Evolutionary conservation across 2,329 filamentous ascomycete species (phyloP), one percentile per base, ranked within the genome.

Genomic region (Zelopaecilomyces penicillatus): DNA sequence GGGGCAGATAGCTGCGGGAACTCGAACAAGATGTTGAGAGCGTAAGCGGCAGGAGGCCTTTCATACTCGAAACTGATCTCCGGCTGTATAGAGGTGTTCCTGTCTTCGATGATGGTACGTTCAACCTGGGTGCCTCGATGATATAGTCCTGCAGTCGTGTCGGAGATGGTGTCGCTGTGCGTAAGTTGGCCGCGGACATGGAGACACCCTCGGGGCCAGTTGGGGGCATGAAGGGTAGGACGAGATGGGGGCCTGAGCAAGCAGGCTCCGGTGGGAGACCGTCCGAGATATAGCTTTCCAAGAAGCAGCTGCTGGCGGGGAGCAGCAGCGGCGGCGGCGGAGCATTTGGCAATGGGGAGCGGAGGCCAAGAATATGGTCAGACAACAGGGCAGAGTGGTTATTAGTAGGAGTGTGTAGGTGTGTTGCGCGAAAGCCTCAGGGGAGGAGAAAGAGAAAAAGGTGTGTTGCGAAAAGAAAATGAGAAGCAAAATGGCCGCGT

Each of bases 11-110:
- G 38, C 38, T 55, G 5, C 55, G 49, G 33, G 53, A 52, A 38
- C 48, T 55, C 35, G 58, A 54, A 11, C 48, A 54, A 3, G 61
- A 50, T 9, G 53, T 49, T 30, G 61, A 61, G 10, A 68, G 52
- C 39, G 63, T 54, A 46, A 69, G 57, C 31, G 65, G 65, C 50
- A 67, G 56, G 39, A 68, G 52, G 30, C 52, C 60, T 43, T 58
- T 68, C 66, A 67, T 69, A 46, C 59, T 66, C 39, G 60, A 60
- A 28, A 67, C 65, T 34, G 64, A 66, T 42, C 62, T 58, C 51
- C 59, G 54, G 47, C 55, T 58, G 34, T 49, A 48, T 30, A 52
- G 43, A 30, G 51, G 50, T 19, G 54, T 19, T 19, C 19, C 19
- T 19, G 19, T 19, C 19, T 19, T 19, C 19, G 19, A 19, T 19